Percentiles rank a stretch among this genome's conserved stretches.
These are phyloP conservation scores for Tricholoma matsutake DNA, from an alignment of 768 basidiomycete species.

Conservation along the genomic window DNA sequence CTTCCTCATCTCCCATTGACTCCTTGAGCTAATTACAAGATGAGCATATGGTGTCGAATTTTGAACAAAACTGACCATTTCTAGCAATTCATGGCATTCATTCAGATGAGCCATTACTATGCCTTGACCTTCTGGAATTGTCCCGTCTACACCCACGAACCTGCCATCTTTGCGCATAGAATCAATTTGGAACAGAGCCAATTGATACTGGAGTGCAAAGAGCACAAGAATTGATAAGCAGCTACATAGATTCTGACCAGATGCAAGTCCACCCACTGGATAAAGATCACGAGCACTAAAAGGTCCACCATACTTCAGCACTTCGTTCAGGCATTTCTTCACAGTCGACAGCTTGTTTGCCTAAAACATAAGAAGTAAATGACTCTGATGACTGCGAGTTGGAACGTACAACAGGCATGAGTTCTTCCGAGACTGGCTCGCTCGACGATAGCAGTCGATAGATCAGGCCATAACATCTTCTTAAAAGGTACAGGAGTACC, in stretches of 20 bases:
- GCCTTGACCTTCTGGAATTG: conserved; percentile 93
- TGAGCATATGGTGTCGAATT: neutral
- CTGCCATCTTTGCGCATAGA: conserved; percentile 90
- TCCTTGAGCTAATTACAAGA: conserved; percentile 59
- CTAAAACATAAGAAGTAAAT: conserved; percentile 34
- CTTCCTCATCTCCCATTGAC: conserved; percentile 68
- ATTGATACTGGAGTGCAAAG: conserved; percentile 65
- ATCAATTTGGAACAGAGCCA: conserved; percentile 94
- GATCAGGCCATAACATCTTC: conserved; percentile 95
- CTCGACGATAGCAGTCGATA: conserved; percentile 91
- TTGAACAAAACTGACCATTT: conserved; percentile 63
- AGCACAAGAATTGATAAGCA: neutral
- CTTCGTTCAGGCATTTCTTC: conserved; percentile 96
- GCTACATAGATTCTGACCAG: neutral
- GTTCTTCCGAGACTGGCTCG: conserved; percentile 96
- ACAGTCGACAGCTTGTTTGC: conserved; percentile 96
- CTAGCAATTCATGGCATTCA: conserved; percentile 93
- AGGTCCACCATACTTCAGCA: conserved; percentile 91
- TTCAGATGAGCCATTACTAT: conserved; percentile 94
- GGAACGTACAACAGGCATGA: conserved; percentile 85
- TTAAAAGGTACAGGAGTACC: conserved; percentile 89
- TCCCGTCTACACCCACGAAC: conserved; percentile 85
- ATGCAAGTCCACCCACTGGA: conserved; percentile 55
- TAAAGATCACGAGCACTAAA: conserved; percentile 91
- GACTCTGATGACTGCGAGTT: neutral